Base-by-base conservation (phyloP, 2,329 filamentous ascomycete genomes). In the Aspergillus pseudoglaucus region DNA sequence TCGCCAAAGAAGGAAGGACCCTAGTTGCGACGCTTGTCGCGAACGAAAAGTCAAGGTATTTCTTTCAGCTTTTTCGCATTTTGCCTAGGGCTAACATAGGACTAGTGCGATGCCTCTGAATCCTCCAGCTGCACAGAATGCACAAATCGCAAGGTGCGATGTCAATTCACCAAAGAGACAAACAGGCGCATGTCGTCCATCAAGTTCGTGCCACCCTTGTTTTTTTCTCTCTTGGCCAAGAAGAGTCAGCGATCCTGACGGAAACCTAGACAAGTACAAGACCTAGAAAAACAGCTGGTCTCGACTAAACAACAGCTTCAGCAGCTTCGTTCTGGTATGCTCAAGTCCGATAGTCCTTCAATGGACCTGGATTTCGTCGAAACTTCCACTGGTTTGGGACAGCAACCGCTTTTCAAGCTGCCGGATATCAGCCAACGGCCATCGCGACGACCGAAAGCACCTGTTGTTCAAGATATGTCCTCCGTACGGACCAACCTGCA, bases 151-250 rank as follows among this genome's bases (percentile, higher is more conserved):
- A 94, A 91, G 64, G 91, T 97, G 55, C 95, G 94, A 68, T 98
- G 93, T 65, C 91, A 97, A 64, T 98, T 98, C 66, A 98, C 93
- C 44, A 98, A 98, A 72, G 93, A 98, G 70, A 98, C 93, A 10
- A 98, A 98, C 67, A 81, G 93, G 50, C 83, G 93, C 53, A 98
- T 98, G 93, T 97, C 93, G 15, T 97, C 91, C 1, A 97, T 97
- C 72, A 98, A 97, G 80, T 82, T 68, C 60, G 77, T 70, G 47
- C 45, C 49, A 47, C 23, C 7, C 25, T 23, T 30, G 38, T 47
- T 47, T 14, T 44, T 25, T 46, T 42, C 30, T 47, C 38, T 30
- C 22, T 44, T 20, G 30, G 37, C 10, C 10, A 9, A 20, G 14
- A 20, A 39, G 37, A 18, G 17, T 32, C 18, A 41, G 22, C 40